Evolutionary conservation across 2,329 filamentous ascomycete species (phyloP), one percentile per base, ranked within the genome.

Genomic region (Hawksworthiomyces lignivorus): DNA sequence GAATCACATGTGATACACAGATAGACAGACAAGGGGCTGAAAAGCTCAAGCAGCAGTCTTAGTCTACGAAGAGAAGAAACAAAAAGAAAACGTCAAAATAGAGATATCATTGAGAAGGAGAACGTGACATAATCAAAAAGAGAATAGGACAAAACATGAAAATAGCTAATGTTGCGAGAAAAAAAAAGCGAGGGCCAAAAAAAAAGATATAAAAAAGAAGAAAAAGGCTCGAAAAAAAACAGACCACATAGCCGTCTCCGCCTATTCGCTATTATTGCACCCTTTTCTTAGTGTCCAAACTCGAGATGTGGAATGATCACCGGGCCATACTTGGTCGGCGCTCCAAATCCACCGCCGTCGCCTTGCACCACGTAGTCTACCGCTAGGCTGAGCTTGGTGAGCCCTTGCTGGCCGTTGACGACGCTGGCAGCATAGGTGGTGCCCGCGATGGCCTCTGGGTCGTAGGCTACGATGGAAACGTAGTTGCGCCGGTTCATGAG

Each of bases 361-460:
- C 86, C 88, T 63, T 98, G 92, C 18, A 98, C 90, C 62, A 98
- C 87, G 60, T 96, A 98, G 62, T 98, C 92, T 2, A 94, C 86
- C 1, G 90, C 92, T 33, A 98, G 67, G 63, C 87, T 95, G 54
- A 98, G 60, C 67, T 81, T 85, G 43, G 67, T 70, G 43, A 80
- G 53, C 3, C 76, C 67, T 41, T 68, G 50, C 38, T 53, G 47
- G 15, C 50, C 53, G 36, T 49, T 52, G 26, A 46, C 44, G 29
- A 48, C 56, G 45, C 49, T 54, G 30, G 53, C 52, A 6, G 56
- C 56, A 36, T 61, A 61, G 34, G 57, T 53, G 17, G 52, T 56
- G 41, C 56, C 57, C 11, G 56, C 48, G 22, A 86, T 75, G 37
- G 80, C 73, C 47, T 95, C 88, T 0, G 90, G 87, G 59, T 98